A percentile compares a stretch with the other conserved stretches of the same genome.
Evolutionary conservation across 495 filamentous ascomycete species (phyloP).

Genomic region (Elaphomyces granulatus): DNA sequence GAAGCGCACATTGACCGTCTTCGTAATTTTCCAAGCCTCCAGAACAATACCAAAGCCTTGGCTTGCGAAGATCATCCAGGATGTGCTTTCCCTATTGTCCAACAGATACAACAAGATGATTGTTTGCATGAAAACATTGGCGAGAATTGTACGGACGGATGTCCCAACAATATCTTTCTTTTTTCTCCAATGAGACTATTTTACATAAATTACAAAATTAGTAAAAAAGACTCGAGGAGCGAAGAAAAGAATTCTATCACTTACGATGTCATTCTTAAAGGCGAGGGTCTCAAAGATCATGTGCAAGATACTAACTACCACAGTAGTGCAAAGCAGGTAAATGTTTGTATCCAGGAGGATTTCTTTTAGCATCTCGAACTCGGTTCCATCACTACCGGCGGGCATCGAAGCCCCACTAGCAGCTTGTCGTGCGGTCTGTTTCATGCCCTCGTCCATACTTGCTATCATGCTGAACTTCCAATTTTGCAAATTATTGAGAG

Average conservation of each 20-base stretch:
- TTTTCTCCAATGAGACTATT: conserved; percentile 81
- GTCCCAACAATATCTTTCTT: conserved; percentile 99
- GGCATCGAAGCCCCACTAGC: conserved; percentile 48
- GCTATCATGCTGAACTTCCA: conserved; percentile 87
- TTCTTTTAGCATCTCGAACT: conserved; percentile 93
- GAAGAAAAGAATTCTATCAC: conserved; percentile 5
- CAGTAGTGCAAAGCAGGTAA: conserved; percentile 73
- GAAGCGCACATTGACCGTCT: conserved; percentile 80
- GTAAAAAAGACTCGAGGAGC: background rate
- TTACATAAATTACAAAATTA: conserved; percentile 7
- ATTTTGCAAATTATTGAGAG: conserved; percentile 63
- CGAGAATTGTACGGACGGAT: conserved; percentile 87
- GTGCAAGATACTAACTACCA: conserved; percentile 72
- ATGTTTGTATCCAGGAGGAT: conserved; percentile 89
- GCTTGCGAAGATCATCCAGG: conserved; percentile 94
- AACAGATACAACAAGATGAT: conserved; percentile 97
- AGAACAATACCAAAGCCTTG: conserved; percentile 89
- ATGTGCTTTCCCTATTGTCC: conserved; percentile 93
- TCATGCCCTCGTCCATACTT: conserved; percentile 73
- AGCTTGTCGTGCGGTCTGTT: conserved; percentile 60
- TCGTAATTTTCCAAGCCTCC: conserved; percentile 98
- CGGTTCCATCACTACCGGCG: conserved; percentile 56
- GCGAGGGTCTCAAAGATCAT: conserved; percentile 92
- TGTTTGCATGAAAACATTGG: conserved; percentile 94
- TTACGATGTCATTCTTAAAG: conserved; percentile 88